Conservation (phyloP, 352 stramenopile genomes). For the Poterioochromonas sp. region DNA sequence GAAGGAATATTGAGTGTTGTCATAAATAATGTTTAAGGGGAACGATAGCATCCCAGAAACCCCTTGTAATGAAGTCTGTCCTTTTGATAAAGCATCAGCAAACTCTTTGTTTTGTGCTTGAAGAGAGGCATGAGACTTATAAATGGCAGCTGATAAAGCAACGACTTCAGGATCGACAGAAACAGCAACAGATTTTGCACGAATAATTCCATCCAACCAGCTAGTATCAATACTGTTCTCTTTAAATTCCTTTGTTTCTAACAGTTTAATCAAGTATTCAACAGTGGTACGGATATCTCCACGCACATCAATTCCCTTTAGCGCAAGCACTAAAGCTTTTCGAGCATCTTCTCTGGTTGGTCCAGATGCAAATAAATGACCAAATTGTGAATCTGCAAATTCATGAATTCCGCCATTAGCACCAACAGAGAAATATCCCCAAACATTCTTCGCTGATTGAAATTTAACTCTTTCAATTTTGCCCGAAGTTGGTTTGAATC, state of each 20-base stretch:
- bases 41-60: constrained; percentile 51
- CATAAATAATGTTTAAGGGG: constrained; percentile 90
- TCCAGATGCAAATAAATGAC: constrained; percentile 97
- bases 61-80: constrained; percentile 63
- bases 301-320: constrained; percentile 92
- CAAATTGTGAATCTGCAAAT: constrained; percentile 99
- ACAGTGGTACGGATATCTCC: constrained; percentile 99
- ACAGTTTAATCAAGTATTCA: constrained; percentile 98
- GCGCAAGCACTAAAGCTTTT: constrained; percentile 94
- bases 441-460: constrained; percentile 94
- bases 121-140: background rate
- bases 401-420: constrained; percentile 98
- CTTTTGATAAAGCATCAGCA: constrained; percentile 2
- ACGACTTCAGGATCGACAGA: constrained; percentile 44
- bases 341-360: constrained; percentile 87
- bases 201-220: constrained; percentile 97
- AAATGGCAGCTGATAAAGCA: constrained; percentile 4
- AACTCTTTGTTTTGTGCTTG: background rate
- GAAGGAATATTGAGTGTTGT: constrained; percentile 97
- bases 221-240: constrained; percentile 97
- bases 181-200: constrained; percentile 70
- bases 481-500: constrained; percentile 96
- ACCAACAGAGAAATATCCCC: constrained; percentile 99
- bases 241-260: constrained; percentile 97
- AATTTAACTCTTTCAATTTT: constrained; percentile 99